Conservation (phyloP, 1,284 basidiomycete genomes). For the Apiotrichum gamsii region DNA sequence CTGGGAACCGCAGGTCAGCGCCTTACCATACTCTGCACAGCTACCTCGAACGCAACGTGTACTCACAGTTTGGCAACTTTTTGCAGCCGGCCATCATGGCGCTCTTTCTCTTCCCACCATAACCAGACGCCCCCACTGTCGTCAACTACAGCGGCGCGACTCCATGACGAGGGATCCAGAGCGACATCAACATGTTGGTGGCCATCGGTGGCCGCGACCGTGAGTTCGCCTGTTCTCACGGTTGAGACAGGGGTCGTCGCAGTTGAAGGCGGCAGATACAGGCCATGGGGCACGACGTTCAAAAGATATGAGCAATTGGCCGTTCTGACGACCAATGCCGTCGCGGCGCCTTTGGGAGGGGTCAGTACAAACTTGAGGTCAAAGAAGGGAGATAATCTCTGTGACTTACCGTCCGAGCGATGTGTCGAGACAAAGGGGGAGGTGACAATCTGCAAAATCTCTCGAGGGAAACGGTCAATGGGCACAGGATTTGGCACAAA, state of each 20-base stretch:
- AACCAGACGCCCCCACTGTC: constrained; percentile 37
- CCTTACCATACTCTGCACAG: not conserved
- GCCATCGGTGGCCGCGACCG: constrained; percentile 13
- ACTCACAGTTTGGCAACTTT: constrained; percentile 18
- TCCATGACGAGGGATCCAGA: constrained; percentile 25
- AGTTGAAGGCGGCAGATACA: constrained; percentile 14
- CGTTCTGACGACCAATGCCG: constrained; percentile 22
- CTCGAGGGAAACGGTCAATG: not conserved
- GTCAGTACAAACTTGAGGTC: not conserved
- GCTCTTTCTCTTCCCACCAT: constrained; percentile 30
- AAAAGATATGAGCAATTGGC: constrained; percentile 21
- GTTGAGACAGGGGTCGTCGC: constrained; percentile 7
- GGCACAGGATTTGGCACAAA: constrained; percentile 16
- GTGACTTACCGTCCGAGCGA: constrained; percentile 1
- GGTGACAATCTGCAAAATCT: constrained; percentile 1
- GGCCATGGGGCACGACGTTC: constrained; percentile 19
- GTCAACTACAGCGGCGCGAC: constrained; percentile 30
- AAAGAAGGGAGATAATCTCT: not conserved
- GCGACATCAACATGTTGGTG: constrained; percentile 30
- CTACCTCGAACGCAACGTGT: no score
- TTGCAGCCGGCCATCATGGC: not conserved
- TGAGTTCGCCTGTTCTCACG: constrained; percentile 11
- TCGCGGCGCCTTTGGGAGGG: constrained; percentile 24
- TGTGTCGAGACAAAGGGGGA: not conserved
- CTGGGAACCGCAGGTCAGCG: no score